Percentiles rank a stretch among this genome's conserved stretches.
These are phyloP conservation scores for Ophiostoma perfectum DNA, from an alignment of 2,329 filamentous ascomycete genomes.

Conservation along the genomic window DNA sequence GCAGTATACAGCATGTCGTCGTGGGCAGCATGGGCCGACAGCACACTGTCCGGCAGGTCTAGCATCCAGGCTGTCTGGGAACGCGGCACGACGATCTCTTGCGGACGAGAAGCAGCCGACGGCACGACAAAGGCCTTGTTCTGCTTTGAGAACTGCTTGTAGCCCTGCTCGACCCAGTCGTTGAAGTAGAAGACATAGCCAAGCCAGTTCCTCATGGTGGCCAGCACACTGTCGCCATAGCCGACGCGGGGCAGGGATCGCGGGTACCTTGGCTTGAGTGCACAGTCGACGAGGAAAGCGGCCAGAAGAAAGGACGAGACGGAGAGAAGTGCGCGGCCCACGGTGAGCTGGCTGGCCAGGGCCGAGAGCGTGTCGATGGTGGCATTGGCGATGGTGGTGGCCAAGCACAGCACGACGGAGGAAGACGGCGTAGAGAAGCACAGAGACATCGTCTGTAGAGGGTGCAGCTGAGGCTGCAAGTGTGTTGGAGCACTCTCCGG, in stretches of 20 bases:
- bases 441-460: not conserved
- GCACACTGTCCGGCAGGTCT: conserved; percentile 41
- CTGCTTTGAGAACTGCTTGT: conserved; percentile 39
- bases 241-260: conserved; percentile 39
- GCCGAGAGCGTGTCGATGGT: not conserved
- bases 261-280: conserved; percentile 38
- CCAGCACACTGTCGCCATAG: conserved; percentile 35
- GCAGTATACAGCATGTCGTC: conserved; percentile 42
- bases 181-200: conserved; percentile 37
- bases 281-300: conserved; percentile 39
- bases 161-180: conserved; percentile 41
- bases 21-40: conserved; percentile 41
- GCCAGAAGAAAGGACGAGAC: conserved; percentile 34
- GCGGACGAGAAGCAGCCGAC: conserved; percentile 37
- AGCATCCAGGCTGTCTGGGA: conserved; percentile 44
- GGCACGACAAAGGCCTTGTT: conserved; percentile 41
- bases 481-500: too few relatives aligned
- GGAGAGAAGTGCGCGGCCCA: conserved; percentile 30
- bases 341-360: conserved; percentile 28
- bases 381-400: not conserved
- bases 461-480: too few relatives aligned
- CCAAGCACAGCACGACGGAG: not conserved
- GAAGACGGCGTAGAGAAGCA: conserved; percentile 2
- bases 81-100: conserved; percentile 42
- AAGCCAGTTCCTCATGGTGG: conserved; percentile 38